These are phyloP conservation scores for Penicillium herquei DNA, from an alignment of 495 filamentous ascomycete genomes.

Conservation along the genomic window DNA sequence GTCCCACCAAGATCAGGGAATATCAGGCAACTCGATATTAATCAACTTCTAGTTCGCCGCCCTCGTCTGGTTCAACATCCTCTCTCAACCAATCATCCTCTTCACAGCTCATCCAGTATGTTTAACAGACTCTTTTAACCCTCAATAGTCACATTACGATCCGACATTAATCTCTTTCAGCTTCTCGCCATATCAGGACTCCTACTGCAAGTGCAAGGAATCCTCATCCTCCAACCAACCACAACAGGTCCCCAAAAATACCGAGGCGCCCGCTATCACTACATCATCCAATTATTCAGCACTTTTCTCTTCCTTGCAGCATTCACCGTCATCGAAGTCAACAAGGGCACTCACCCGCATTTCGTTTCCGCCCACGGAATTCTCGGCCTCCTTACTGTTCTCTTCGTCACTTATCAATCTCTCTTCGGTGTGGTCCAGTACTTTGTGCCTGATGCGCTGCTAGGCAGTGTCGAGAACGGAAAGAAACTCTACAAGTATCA, in stretches of 20 bases:
- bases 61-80: slow-evolving; percentile 71
- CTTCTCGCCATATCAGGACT: slow-evolving; percentile 76
- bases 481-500: slow-evolving; percentile 90
- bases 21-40: neutral
- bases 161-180: slow-evolving; percentile 4
- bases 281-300: slow-evolving; percentile 61
- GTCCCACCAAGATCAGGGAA: neutral
- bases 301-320: slow-evolving; percentile 61
- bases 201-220: slow-evolving; percentile 70
- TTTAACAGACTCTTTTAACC: neutral
- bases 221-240: slow-evolving; percentile 87
- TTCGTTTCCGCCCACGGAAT: slow-evolving; percentile 78
- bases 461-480: slow-evolving; percentile 75
- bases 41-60: slow-evolving; percentile 55
- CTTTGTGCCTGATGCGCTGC: slow-evolving; percentile 59
- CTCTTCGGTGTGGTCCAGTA: slow-evolving; percentile 77
- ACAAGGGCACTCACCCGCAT: slow-evolving; percentile 69
- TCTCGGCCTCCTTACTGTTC: slow-evolving; percentile 75
- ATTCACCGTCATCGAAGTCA: slow-evolving; percentile 76
- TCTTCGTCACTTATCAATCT: slow-evolving; percentile 68
- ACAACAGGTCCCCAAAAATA: slow-evolving; percentile 70
- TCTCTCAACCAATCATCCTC: slow-evolving; percentile 63
- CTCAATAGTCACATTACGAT: neutral
- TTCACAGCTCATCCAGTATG: slow-evolving; percentile 82
- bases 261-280: slow-evolving; percentile 68